Evolutionary conservation across 2,329 filamentous ascomycete species (phyloP).

Genomic region (Alternaria atra): DNA sequence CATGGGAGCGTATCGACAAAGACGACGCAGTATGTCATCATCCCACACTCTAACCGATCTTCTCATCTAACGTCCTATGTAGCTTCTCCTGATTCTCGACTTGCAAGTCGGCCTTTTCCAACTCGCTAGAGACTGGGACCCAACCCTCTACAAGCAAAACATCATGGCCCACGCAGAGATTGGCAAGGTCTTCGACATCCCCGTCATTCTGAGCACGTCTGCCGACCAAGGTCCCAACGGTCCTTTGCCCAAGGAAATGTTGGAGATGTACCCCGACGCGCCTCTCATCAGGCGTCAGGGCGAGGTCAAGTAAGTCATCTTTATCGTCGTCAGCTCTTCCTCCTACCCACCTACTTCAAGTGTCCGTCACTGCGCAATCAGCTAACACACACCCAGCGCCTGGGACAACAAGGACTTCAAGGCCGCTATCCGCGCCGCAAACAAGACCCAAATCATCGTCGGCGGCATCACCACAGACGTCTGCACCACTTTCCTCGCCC

Average conservation of each 20-base stretch:
- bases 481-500: constrained; percentile 76
- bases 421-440: constrained; percentile 69
- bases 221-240: constrained; percentile 76
- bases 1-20: constrained; percentile 55
- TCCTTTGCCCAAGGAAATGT: constrained; percentile 73
- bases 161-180: constrained; percentile 74
- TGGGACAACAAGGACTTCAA: constrained; percentile 79
- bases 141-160: constrained; percentile 71
- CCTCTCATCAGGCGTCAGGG: constrained; percentile 73
- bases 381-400: constrained; percentile 53
- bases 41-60: background rate
- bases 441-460: constrained; percentile 75
- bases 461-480: constrained; percentile 79
- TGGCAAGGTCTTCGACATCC: constrained; percentile 72
- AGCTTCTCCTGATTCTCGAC: constrained; percentile 67
- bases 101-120: constrained; percentile 68
- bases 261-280: constrained; percentile 71
- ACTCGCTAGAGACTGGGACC: constrained; percentile 71
- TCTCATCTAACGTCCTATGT: constrained; percentile 1
- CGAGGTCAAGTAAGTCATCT: constrained; percentile 66
- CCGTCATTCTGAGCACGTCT: constrained; percentile 75
- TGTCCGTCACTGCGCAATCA: background rate
- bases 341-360: background rate
- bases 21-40: constrained; percentile 47
- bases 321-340: background rate